Evolutionary conservation across 306 rosid species (phyloP), one percentile per base, ranked within the genome.

Genomic region (Arachis hypogaea): DNA sequence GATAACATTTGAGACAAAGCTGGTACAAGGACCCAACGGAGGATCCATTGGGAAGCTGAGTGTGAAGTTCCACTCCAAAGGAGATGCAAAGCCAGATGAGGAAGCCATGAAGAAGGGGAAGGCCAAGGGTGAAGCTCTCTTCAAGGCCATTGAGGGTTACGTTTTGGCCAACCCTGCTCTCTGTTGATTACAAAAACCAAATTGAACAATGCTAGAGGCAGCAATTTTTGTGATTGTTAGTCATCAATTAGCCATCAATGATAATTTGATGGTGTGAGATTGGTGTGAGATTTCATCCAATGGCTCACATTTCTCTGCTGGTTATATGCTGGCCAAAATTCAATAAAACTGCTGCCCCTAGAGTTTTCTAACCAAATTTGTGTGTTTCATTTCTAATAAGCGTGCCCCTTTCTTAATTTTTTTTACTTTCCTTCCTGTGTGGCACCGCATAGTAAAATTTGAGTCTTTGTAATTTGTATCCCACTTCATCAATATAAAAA

Each of bases 91-190:
- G n/a, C 78, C 83, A 0, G 33, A 6, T 36, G 83, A 82, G 3
- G 78, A 78, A 14, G 80, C 78, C 28, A 16, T 74, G 65, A 65
- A 78, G 43, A 51, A 3, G 22, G 83, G 81, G 1, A 82, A 82
- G 22, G 76, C 76, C 7, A 82, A 56, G 72, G 75, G 78, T 1
- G 86, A 82, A 36, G 75, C 64, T 6, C 81, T 82, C 36, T 82
- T 82, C 76, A 82, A 75, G 76, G 83, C 81, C 73, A 55, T 82
- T n/a, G 86, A 82, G 33, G 78, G 47, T 11, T 82, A 78, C n/a
- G 69, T 82, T 72, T 59, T 78, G 78, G 83, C 81, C 10, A 57
- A 78, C 72, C 83, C 81, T 22, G 42, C 66, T 22, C 28, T 22
- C 28, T 22, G 1, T 22, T 22, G 28, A 22, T 22, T 22, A 22